A percentile compares a stretch with the other conserved stretches of the same genome.
These are phyloP conservation scores for Phytophthora cajani DNA, from an alignment of 352 stramenopile genomes.

Conservation along the genomic window DNA sequence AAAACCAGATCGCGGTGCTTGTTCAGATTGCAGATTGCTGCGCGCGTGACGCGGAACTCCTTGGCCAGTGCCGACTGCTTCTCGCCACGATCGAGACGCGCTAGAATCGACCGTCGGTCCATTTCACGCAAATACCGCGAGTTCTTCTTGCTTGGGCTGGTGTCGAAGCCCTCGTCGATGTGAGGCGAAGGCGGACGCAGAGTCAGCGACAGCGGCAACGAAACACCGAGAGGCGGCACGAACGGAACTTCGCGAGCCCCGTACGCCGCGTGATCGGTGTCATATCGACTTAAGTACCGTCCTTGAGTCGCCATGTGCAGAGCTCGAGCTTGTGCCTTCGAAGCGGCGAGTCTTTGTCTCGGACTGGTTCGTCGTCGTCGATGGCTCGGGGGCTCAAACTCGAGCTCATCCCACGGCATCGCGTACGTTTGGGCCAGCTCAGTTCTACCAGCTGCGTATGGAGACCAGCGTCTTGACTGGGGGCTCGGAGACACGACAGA, in stretches of 20 bases:
- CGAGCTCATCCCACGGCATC: conserved; percentile 6
- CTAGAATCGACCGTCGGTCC: conserved; percentile 53
- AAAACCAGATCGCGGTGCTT: conserved; percentile 53
- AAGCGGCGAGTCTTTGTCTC: conserved; percentile 28
- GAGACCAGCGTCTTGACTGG: conserved; percentile 22
- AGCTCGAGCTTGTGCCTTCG: conserved; percentile 20
- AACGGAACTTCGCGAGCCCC: background rate
- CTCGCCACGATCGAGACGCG: conserved; percentile 48
- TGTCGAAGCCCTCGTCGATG: conserved; percentile 3
- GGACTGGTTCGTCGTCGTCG: conserved; percentile 29
- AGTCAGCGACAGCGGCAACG: conserved; percentile 4
- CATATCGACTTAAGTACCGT: background rate
- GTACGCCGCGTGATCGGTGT: background rate
- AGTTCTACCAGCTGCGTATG: conserved; percentile 7
- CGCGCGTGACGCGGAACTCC: conserved; percentile 63
- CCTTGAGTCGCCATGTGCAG: conserved; percentile 13
- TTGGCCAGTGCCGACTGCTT: conserved; percentile 61
- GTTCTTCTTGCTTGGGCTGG: conserved; percentile 29
- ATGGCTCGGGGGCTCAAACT: conserved; percentile 12
- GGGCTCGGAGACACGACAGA: conserved; percentile 8
- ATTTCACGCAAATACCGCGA: conserved; percentile 58
- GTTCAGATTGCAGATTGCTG: conserved; percentile 67
- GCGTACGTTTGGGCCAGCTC: background rate
- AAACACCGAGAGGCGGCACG: background rate
- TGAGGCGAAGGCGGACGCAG: background rate